These are phyloP conservation scores for Penicillium mononematosum DNA, from an alignment of 495 filamentous ascomycete genomes.

Conservation along the genomic window DNA sequence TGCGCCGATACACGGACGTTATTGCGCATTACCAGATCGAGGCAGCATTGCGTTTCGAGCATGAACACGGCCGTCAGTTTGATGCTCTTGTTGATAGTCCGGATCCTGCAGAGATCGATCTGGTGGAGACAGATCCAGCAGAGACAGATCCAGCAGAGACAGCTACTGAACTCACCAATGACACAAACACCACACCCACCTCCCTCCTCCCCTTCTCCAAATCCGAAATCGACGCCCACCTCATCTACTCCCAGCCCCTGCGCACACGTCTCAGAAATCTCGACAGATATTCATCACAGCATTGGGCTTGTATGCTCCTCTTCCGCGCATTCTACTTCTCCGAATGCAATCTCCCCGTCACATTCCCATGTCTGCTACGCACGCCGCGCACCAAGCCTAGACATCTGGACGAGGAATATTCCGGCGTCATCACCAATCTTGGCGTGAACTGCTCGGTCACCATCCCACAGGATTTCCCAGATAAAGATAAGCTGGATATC, in stretches of 20 bases:
- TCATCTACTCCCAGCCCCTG: conserved; percentile 34
- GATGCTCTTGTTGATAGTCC: conserved; percentile 32
- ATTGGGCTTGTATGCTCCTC: conserved; percentile 69
- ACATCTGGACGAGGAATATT: conserved; percentile 31
- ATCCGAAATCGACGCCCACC: conserved; percentile 50
- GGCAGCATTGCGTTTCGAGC: conserved; percentile 71
- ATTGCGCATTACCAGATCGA: conserved; percentile 92
- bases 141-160: conserved; percentile 9
- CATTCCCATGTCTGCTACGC: conserved; percentile 55
- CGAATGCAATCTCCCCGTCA: conserved; percentile 62
- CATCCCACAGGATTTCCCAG: conserved; percentile 27
- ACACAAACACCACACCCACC: neutral
- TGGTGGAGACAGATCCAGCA: neutral
- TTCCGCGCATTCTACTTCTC: conserved; percentile 73
- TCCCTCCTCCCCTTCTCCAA: conserved; percentile 63
- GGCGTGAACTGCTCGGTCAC: conserved; percentile 34
- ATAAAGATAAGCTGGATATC: conserved; percentile 34
- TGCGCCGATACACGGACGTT: conserved; percentile 80
- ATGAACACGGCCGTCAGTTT: conserved; percentile 51
- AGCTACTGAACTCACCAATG: neutral
- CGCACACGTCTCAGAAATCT: conserved; percentile 35
- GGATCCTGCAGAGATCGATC: neutral
- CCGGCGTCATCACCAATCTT: conserved; percentile 33
- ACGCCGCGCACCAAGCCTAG: conserved; percentile 32
- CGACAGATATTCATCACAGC: conserved; percentile 39